Evolutionary conservation across 2,329 filamentous ascomycete species (phyloP).

Genomic region (Ceratocystis lukuohia): DNA sequence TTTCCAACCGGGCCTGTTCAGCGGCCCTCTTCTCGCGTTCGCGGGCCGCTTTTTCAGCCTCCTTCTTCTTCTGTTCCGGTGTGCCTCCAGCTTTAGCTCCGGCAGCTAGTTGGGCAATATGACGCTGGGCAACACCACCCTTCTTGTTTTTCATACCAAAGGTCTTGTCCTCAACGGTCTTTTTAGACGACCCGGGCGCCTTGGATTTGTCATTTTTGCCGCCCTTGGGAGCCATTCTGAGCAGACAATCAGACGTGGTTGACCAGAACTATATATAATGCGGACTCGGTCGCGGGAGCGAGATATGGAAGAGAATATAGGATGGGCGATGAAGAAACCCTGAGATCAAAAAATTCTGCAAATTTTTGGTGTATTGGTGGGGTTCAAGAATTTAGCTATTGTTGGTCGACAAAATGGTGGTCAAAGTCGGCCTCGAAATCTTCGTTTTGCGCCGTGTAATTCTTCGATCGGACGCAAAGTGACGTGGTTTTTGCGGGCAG

Average conservation of each 20-base stretch:
- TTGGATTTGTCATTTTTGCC: slow-evolving; percentile 30
- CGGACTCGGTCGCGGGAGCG: too few relatives aligned
- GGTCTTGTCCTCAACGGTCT: slow-evolving; percentile 79
- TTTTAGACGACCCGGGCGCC: slow-evolving; percentile 47
- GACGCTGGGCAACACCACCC: slow-evolving; percentile 75
- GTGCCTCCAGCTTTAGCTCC: slow-evolving; percentile 61
- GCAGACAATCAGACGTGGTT: slow-evolving; percentile 15
- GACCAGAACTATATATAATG: too few relatives aligned
- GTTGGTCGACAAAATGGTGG: slow-evolving; percentile 16
- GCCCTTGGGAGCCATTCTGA: slow-evolving; percentile 60
- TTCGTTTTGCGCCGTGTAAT: slow-evolving; percentile 7
- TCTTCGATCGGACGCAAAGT: slow-evolving; percentile 3
- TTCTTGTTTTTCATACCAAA: slow-evolving; percentile 99
- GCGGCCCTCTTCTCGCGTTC: slow-evolving; percentile 86
- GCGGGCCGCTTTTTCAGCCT: slow-evolving; percentile 50
- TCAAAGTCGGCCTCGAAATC: background rate
- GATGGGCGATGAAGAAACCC: background rate
- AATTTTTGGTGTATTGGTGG: slow-evolving; percentile 2
- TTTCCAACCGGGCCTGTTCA: slow-evolving; percentile 70
- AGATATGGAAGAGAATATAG: background rate
- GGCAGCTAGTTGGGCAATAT: slow-evolving; percentile 70
- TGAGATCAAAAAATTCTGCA: slow-evolving; percentile 6
- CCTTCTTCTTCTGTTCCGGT: slow-evolving; percentile 76
- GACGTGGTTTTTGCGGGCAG: slow-evolving; percentile 11
- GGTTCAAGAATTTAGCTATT: slow-evolving; percentile 10